A percentile compares a stretch with the other conserved stretches of the same genome.
Evolutionary conservation across 2,329 filamentous ascomycete species (phyloP).

Genomic region (Colletotrichum lini): DNA sequence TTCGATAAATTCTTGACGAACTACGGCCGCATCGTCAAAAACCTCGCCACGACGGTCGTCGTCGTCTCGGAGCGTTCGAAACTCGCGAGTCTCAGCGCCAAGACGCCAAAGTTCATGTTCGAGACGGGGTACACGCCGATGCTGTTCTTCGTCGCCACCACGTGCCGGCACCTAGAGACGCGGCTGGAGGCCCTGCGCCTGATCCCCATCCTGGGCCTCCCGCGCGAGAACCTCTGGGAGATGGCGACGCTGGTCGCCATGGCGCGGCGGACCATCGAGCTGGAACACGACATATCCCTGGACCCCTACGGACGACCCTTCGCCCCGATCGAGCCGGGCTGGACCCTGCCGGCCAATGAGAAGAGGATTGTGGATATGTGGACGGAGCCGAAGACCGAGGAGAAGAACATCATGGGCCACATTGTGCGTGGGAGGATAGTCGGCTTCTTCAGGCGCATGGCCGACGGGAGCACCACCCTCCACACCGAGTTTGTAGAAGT

Average conservation of each 20-base stretch:
- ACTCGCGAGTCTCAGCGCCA: background rate
- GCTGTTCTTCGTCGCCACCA: constrained; percentile 30
- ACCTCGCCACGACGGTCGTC: background rate
- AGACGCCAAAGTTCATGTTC: constrained; percentile 30
- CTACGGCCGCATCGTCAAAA: constrained; percentile 17
- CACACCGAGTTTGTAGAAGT: constrained; percentile 22
- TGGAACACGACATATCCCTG: constrained; percentile 34
- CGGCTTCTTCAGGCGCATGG: constrained; percentile 14
- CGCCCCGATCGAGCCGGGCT: background rate
- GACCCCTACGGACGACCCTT: constrained; percentile 5
- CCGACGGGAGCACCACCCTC: background rate
- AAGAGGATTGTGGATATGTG: constrained; percentile 22
- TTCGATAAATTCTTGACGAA: constrained; percentile 31
- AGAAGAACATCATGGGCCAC: constrained; percentile 10
- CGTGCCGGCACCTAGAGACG: constrained; percentile 33
- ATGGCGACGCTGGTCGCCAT: constrained; percentile 31
- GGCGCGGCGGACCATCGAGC: constrained; percentile 31
- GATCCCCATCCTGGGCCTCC: constrained; percentile 26
- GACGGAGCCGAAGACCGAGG: constrained; percentile 19
- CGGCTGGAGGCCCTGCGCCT: constrained; percentile 24
- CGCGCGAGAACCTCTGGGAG: constrained; percentile 36
- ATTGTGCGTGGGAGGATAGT: constrained; percentile 7
- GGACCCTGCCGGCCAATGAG: constrained; percentile 6
- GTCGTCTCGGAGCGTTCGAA: background rate
- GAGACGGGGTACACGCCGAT: constrained; percentile 37